phyloP scores from a whole-genome alignment of 1,139 yeast species.

The Pichia sp. region DNA sequence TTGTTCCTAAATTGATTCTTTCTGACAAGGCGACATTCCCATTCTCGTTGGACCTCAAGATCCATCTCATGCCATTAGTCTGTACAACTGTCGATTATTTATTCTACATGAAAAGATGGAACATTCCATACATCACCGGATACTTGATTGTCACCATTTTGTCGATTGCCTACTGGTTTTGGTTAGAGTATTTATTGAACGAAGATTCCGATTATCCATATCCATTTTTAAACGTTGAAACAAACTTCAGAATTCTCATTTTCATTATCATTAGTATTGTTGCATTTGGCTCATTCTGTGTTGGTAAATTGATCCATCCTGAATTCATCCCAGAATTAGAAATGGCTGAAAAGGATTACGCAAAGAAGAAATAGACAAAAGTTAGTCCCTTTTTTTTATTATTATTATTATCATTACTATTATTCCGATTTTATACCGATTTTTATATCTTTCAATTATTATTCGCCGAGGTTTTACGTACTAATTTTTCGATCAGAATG shows the following conservation, averaged over 20 bases:
- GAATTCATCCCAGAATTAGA: conserved; percentile 12
- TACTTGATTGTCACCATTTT: conserved; percentile 39
- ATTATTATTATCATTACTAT: too few relatives aligned
- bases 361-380: neutral
- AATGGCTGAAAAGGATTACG: conserved; percentile 9
- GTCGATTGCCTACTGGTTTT: conserved; percentile 52
- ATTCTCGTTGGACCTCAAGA: conserved; percentile 48
- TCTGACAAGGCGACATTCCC: conserved; percentile 41
- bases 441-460: too few relatives aligned
- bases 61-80: conserved; percentile 59
- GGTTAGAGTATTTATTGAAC: conserved; percentile 48
- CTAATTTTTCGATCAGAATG: too few relatives aligned
- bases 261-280: conserved; percentile 48
- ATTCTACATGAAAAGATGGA: conserved; percentile 51
- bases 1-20: conserved; percentile 44
- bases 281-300: conserved; percentile 37
- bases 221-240: conserved; percentile 58
- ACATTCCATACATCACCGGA: conserved; percentile 39
- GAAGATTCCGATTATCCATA: conserved; percentile 56
- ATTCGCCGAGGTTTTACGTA: too few relatives aligned
- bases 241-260: conserved; percentile 43
- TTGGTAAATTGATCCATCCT: conserved; percentile 24
- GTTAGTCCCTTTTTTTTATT: too few relatives aligned
- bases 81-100: conserved; percentile 54
- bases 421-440: too few relatives aligned